Percentiles rank a stretch among this genome's conserved stretches.
Evolutionary conservation across 768 basidiomycete genomes (phyloP).

Genomic region (Auricularia cornea): DNA sequence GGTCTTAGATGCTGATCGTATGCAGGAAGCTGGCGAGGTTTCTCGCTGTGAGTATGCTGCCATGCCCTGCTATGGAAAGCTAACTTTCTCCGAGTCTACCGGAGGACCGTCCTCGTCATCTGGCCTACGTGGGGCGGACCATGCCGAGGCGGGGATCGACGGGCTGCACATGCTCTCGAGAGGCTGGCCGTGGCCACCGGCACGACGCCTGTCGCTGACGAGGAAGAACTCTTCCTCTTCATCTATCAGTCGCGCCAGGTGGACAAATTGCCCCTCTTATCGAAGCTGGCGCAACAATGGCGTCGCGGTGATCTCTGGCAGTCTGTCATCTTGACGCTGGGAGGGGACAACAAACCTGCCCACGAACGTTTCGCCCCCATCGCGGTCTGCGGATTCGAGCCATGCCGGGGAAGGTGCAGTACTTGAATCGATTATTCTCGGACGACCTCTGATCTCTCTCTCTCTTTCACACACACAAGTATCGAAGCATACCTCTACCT

Average conservation of each 20-base stretch:
- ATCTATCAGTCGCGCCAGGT: not conserved
- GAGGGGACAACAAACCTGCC: not conserved
- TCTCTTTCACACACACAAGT: no score
- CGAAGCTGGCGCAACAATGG: not conserved
- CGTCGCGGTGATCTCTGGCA: not conserved
- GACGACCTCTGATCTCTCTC: no score
- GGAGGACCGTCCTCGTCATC: not conserved
- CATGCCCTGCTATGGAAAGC: no score
- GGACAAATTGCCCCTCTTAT: not conserved
- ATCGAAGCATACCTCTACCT: no score
- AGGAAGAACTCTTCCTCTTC: not conserved
- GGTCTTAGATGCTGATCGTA: no score
- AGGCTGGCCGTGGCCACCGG: not conserved
- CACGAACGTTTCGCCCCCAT: not conserved
- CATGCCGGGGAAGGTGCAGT: not conserved
- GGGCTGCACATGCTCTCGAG: not conserved
- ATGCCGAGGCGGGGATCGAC: not conserved
- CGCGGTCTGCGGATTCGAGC: not conserved
- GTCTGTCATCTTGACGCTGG: not conserved
- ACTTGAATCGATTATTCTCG: no score
- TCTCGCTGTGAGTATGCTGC: no score
- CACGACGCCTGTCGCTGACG: not conserved
- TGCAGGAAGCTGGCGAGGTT: no score
- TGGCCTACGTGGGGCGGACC: not conserved
- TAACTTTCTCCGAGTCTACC: not conserved